Base-by-base conservation (phyloP, 805 yeast genomes). In the Schizosaccharomyces octosporus region DNA sequence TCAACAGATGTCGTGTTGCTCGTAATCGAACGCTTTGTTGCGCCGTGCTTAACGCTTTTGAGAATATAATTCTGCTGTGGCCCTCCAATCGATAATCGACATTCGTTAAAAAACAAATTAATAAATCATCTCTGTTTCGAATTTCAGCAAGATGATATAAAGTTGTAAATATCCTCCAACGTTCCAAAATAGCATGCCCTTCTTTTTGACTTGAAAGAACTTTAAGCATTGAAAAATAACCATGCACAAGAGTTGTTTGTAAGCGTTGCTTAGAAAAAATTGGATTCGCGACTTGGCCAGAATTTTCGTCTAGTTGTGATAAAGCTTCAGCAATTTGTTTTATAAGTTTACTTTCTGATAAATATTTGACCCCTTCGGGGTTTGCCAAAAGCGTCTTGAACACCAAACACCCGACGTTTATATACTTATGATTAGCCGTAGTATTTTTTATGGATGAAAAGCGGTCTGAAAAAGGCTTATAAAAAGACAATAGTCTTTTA, bases 251-350 rank as follows among this genome's bases (percentile, higher is more conserved):
- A 2, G 95, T 85, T 0, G 76, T 74, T 48, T 79, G 79, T 57
- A 90, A 70, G 45, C 85, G 73, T 2, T 72, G 72, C 54, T 74
- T 76, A 1, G 87, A 80, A 62, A 90, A 80, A 1, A 90, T 77
- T 15, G 95, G 93, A 59, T 84, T 90, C 1, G 78, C 72, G 0
- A 93, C 81, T 3, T 76, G 72, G 0, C 94, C 94, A 68, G 88
- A 82, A 68, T 75, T 77, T 0, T 90, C 90, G 67, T 85, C 94
- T 24, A 86, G 73, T 69, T 86, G 95, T 0, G 93, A 93, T 54
- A 90, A 74, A 60, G 94, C 82, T 66, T 93, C 96, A 0, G 95
- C 88, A 61, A 90, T 76, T 69, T 90, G 97, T 1, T 95, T 85
- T 43, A 90, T 70, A 6, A 89, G 74, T 70, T 93, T 89, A 70